Evolutionary conservation across 2,329 filamentous ascomycete genomes (phyloP).

Genomic region (Onygena corvina): DNA sequence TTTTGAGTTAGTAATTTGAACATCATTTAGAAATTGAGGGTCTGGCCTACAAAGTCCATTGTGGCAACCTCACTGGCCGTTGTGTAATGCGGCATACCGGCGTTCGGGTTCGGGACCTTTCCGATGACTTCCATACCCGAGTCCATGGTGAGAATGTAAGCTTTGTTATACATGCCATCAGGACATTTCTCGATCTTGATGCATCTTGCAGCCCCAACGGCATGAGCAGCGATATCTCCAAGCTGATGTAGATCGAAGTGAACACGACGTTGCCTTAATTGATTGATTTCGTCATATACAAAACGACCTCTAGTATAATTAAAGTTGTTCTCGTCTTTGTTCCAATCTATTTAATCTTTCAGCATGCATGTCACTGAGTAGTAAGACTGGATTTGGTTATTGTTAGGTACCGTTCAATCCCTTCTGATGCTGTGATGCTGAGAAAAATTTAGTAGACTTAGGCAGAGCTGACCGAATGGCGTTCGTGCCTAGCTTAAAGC

Average conservation of each 20-base stretch:
- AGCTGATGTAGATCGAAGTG: conserved; percentile 27
- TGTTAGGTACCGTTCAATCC: too few relatives aligned
- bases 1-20: too few relatives aligned
- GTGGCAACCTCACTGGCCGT: conserved; percentile 21
- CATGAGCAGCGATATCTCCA: conserved; percentile 21
- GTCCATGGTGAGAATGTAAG: conserved; percentile 25
- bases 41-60: conserved; percentile 20
- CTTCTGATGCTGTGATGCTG: too few relatives aligned
- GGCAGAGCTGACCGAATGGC: too few relatives aligned
- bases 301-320: conserved; percentile 10
- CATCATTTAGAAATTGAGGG: too few relatives aligned
- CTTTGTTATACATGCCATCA: conserved; percentile 27
- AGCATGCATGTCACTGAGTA: too few relatives aligned
- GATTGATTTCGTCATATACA: conserved; percentile 3
- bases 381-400: too few relatives aligned
- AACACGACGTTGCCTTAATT: conserved; percentile 7
- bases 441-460: too few relatives aligned
- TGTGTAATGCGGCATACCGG: conserved; percentile 14
- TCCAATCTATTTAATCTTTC: conserved; percentile 19
- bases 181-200: conserved; percentile 24
- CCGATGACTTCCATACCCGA: conserved; percentile 23
- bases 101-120: conserved; percentile 23
- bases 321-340: conserved; percentile 17
- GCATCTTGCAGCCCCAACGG: conserved; percentile 22
- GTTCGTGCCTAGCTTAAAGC: too few relatives aligned